A percentile compares a stretch with the other conserved stretches of the same genome.
Conservation (phyloP, 176 grass and related monocot species). For the Triticum aestivum region DNA sequence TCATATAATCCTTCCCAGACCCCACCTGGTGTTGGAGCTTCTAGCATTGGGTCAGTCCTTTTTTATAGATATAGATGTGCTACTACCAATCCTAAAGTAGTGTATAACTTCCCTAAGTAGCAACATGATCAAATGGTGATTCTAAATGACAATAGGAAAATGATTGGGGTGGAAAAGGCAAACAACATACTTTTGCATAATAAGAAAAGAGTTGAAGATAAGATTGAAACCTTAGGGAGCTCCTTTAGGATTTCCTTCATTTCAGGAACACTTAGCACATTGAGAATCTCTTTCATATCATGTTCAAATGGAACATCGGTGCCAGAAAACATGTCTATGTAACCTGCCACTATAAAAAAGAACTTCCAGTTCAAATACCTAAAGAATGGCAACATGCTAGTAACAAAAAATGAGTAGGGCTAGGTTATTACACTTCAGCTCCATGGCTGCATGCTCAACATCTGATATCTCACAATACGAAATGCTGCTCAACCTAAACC, state of each 20-base stretch:
- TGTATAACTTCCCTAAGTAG: neutral
- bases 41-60: no score
- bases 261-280: constrained; percentile 79
- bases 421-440: constrained; percentile 63
- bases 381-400: constrained; percentile 9
- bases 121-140: constrained; percentile 17
- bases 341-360: constrained; percentile 75
- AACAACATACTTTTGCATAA: neutral
- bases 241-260: constrained; percentile 69
- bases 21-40: no score
- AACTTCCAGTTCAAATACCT: constrained; percentile 24
- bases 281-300: constrained; percentile 73
- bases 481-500: constrained; percentile 72
- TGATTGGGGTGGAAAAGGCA: neutral
- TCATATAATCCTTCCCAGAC: no score
- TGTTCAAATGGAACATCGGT: constrained; percentile 43
- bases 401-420: constrained; percentile 24
- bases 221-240: constrained; percentile 66
- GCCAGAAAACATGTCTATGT: constrained; percentile 51
- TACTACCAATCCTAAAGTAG: neutral
- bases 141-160: constrained; percentile 7
- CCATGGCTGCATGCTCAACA: constrained; percentile 54
- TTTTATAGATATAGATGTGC: neutral
- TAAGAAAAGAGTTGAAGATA: neutral
- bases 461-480: constrained; percentile 80